phyloP scores from a whole-genome alignment of 768 basidiomycete genomes.

The Amanita exitialis region DNA sequence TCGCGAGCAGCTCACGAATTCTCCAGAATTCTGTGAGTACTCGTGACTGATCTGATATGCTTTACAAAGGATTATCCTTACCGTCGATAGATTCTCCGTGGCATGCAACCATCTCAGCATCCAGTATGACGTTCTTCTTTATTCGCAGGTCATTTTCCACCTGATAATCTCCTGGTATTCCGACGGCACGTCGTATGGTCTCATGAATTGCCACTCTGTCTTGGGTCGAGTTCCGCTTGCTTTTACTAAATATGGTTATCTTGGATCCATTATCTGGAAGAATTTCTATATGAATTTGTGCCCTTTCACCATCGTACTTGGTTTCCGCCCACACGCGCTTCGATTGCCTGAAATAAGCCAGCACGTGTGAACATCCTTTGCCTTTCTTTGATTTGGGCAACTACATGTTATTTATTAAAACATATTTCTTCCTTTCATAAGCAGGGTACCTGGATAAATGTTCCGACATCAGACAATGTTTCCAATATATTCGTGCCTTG shows the following conservation, averaged over 20 bases:
- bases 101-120: constrained; percentile 90
- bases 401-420: constrained; percentile 20
- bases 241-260: constrained; percentile 85
- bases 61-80: constrained; percentile 19
- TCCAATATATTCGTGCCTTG: constrained; percentile 15
- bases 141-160: constrained; percentile 12
- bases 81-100: constrained; percentile 66
- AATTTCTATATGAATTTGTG: constrained; percentile 79
- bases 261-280: constrained; percentile 21
- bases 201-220: constrained; percentile 61
- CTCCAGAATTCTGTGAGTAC: constrained; percentile 58
- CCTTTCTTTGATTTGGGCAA: constrained; percentile 84
- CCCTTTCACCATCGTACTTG: constrained; percentile 93
- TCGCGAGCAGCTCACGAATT: constrained; percentile 49
- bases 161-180: constrained; percentile 17
- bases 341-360: constrained; percentile 30
- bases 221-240: constrained; percentile 68
- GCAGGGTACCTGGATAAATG: constrained; percentile 1
- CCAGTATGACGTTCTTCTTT: constrained; percentile 39
- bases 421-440: neutral
- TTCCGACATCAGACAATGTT: constrained; percentile 39
- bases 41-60: neutral
- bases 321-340: constrained; percentile 74
- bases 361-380: constrained; percentile 43
- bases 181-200: constrained; percentile 53